Percentiles rank a stretch among this genome's conserved stretches.
These are phyloP conservation scores for Citrus reticulata DNA, from an alignment of 345 rosid species.

Conservation along the genomic window DNA sequence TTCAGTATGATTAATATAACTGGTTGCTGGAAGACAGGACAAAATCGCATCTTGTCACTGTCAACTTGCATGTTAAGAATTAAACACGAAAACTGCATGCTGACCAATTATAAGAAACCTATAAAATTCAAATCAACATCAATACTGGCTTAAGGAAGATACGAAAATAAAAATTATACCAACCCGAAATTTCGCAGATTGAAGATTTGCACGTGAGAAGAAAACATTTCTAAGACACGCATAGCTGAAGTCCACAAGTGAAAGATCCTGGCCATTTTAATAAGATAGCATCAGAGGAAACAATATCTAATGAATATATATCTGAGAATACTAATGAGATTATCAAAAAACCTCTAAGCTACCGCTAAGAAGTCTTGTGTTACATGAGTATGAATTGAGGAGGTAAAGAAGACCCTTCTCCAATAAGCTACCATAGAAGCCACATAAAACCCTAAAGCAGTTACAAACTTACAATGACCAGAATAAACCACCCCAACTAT, in stretches of 20 bases:
- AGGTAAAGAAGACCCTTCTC: neutral
- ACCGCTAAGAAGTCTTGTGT: neutral
- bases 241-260: slow-evolving; percentile 81
- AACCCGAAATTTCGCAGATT: slow-evolving; percentile 81
- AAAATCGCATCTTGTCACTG: neutral
- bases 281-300: neutral
- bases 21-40: neutral
- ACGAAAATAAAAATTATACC: slow-evolving; percentile 4
- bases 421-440: neutral
- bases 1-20: slow-evolving; percentile 19
- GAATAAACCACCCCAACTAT: neutral
- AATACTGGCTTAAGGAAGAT: neutral
- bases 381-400: neutral
- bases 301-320: neutral
- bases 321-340: neutral
- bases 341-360: neutral
- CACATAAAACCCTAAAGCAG: neutral
- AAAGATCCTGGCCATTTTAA: slow-evolving; percentile 62
- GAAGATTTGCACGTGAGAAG: slow-evolving; percentile 93
- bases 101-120: neutral
- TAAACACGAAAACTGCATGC: neutral
- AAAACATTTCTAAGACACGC: slow-evolving; percentile 79
- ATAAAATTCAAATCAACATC: neutral
- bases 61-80: neutral
- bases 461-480: neutral